A percentile compares a stretch with the other conserved stretches of the same genome.
These are phyloP conservation scores for Colletotrichum horii DNA, from an alignment of 2,329 filamentous ascomycete species.

Conservation along the genomic window DNA sequence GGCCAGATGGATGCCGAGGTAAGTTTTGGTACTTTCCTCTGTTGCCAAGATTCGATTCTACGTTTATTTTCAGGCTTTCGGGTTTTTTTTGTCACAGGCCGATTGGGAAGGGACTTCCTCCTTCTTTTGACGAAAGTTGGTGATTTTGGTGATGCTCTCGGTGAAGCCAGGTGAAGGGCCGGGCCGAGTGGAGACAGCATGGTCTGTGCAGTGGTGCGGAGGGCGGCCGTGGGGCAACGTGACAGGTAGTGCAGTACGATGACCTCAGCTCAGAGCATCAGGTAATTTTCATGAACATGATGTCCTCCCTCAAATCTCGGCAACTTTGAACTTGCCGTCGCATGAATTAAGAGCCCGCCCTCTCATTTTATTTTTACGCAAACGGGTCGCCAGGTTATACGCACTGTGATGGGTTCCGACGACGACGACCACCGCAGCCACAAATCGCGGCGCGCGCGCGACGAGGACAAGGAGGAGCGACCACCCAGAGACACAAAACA, in stretches of 20 bases:
- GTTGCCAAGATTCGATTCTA: not conserved
- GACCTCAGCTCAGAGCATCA: not conserved
- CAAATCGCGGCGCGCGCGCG: conserved; percentile 1
- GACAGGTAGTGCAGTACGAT: not conserved
- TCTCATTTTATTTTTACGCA: not conserved
- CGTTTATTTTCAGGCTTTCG: not conserved
- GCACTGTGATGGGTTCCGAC: conserved; percentile 10
- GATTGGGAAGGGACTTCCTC: not conserved
- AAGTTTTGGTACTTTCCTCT: not conserved
- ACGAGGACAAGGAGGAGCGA: conserved; percentile 5
- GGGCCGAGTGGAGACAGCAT: not conserved
- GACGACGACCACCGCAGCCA: conserved; percentile 14
- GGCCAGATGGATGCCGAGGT: not conserved
- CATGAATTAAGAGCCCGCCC: not conserved
- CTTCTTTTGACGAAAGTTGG: not conserved
- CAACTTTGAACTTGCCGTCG: not conserved
- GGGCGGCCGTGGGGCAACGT: not conserved
- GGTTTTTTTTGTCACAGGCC: not conserved
- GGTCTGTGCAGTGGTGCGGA: not conserved
- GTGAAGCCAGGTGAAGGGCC: not conserved
- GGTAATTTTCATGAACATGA: not conserved
- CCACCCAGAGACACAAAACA: not conserved
- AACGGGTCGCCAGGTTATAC: too few relatives aligned
- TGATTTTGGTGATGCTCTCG: not conserved
- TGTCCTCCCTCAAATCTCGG: not conserved